These are phyloP conservation scores for Lavandula angustifolia DNA, from an alignment of 257 asterid species.

Conservation along the genomic window DNA sequence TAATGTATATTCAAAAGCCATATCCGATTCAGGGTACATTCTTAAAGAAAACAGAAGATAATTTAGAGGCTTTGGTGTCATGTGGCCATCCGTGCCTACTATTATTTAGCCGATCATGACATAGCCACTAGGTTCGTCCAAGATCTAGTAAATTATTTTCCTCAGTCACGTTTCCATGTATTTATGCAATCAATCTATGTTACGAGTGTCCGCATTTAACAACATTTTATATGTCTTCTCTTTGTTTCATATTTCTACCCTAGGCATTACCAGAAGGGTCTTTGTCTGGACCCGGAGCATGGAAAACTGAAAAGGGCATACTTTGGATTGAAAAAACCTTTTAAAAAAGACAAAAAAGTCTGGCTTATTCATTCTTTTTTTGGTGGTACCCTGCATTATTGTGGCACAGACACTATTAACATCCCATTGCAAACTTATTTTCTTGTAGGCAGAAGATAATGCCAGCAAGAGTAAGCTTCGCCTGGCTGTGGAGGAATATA, in stretches of 20 bases:
- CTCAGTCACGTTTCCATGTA: slow-evolving; percentile 3
- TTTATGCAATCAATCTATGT: neutral
- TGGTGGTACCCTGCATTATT: neutral
- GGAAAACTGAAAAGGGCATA: slow-evolving; percentile 85
- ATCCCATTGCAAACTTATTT: slow-evolving; percentile 13
- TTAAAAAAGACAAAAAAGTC: slow-evolving; percentile 88
- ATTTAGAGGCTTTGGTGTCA: slow-evolving; percentile 77
- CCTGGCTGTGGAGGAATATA: slow-evolving; percentile 78
- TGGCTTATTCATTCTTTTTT: slow-evolving; percentile 7
- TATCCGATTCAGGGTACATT: slow-evolving; percentile 80
- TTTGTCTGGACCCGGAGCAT: slow-evolving; percentile 96
- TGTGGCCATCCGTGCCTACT: slow-evolving; percentile 96
- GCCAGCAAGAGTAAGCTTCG: slow-evolving; percentile 91
- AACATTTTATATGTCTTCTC: neutral
- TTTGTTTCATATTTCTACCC: slow-evolving; percentile 20
- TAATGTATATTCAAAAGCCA: slow-evolving; percentile 77
- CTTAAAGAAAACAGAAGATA: slow-evolving; percentile 86
- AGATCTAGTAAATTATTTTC: slow-evolving; percentile 7
- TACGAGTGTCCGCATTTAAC: neutral
- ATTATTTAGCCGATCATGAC: slow-evolving; percentile 93
- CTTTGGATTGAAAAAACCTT: slow-evolving; percentile 81
- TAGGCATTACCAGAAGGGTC: slow-evolving; percentile 97
- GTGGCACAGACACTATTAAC: neutral
- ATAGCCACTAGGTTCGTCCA: slow-evolving; percentile 68
- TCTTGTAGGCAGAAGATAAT: slow-evolving; percentile 85